Percentiles rank a stretch among this genome's conserved stretches.
These are phyloP conservation scores for Aegle marmelos DNA, from an alignment of 345 rosid genomes.

Conservation along the genomic window DNA sequence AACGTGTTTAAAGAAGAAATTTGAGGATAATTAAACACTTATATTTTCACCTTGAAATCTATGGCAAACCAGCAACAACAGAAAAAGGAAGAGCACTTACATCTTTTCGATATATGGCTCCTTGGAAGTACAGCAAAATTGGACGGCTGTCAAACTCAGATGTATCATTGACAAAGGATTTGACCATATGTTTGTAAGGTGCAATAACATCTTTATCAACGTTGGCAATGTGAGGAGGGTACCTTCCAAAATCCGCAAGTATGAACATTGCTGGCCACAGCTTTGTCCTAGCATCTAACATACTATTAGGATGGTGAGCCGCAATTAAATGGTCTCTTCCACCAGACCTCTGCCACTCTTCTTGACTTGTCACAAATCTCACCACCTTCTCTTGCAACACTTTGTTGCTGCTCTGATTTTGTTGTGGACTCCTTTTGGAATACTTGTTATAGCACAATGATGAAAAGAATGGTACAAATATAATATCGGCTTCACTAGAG, in stretches of 20 bases:
- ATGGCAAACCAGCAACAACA: not conserved
- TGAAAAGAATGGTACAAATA: slow-evolving; percentile 89
- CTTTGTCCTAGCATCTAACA: slow-evolving; percentile 72
- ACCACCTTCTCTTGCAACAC: slow-evolving; percentile 70
- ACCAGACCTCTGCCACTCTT: slow-evolving; percentile 77
- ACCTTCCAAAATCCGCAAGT: slow-evolving; percentile 90
- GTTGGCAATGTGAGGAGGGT: slow-evolving; percentile 75
- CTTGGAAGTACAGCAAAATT: slow-evolving; percentile 86
- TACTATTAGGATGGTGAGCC: slow-evolving; percentile 98
- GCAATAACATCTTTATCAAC: slow-evolving; percentile 87
- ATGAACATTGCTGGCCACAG: slow-evolving; percentile 80
- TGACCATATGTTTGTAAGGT: slow-evolving; percentile 84
- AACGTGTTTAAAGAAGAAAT: not conserved
- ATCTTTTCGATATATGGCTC: slow-evolving; percentile 94
- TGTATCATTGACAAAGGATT: slow-evolving; percentile 52
- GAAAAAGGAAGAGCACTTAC: slow-evolving; percentile 42
- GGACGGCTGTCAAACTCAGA: slow-evolving; percentile 70
- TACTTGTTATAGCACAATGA: slow-evolving; percentile 75
- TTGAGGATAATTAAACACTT: not conserved
- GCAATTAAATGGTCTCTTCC: slow-evolving; percentile 74
- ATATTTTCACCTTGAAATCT: not conserved
- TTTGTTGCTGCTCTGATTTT: slow-evolving; percentile 59
- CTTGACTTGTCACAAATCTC: slow-evolving; percentile 45
- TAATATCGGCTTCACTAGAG: slow-evolving; percentile 78
- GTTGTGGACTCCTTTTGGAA: slow-evolving; percentile 59